phyloP scores from a whole-genome alignment of 1,139 yeast species.

The Yamadazyma blattariae region DNA sequence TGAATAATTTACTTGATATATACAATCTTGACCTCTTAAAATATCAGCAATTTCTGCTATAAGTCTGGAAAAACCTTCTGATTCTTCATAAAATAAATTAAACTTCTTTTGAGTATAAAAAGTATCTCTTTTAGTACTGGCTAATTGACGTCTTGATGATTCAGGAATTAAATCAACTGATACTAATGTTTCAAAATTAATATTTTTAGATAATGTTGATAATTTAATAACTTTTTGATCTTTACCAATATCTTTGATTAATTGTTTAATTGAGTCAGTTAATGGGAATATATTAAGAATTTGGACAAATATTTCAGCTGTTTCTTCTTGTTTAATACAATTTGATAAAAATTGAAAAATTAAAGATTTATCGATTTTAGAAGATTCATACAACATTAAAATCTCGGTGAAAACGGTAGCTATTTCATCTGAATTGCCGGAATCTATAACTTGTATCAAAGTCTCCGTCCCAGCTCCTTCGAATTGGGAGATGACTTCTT shows the following conservation, averaged over 20 bases:
- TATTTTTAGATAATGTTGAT: conserved; percentile 33
- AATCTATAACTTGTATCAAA: conserved; percentile 27
- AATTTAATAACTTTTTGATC: conserved; percentile 33
- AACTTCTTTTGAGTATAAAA: conserved; percentile 69
- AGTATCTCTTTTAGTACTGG: conserved; percentile 49
- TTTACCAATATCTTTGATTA: conserved; percentile 26
- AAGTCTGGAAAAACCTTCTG: conserved; percentile 77
- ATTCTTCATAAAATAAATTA: conserved; percentile 73
- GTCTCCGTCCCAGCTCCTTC: conserved; percentile 26
- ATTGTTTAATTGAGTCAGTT: conserved; percentile 21
- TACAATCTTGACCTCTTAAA: conserved; percentile 38
- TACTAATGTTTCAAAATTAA: conserved; percentile 35
- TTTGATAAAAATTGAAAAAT: conserved; percentile 26
- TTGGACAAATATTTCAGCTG: conserved; percentile 42
- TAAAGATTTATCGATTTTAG: conserved; percentile 19
- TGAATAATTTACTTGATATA: conserved; percentile 44
- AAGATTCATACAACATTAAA: conserved; percentile 29
- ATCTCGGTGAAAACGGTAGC: conserved; percentile 32
- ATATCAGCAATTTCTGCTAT: conserved; percentile 51
- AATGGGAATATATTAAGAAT: conserved; percentile 45
- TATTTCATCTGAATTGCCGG: conserved; percentile 10
- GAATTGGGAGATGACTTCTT: conserved; percentile 28
- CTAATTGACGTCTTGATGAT: conserved; percentile 35
- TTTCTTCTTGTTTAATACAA: conserved; percentile 30
- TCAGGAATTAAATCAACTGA: conserved; percentile 42